phyloP scores from a whole-genome alignment of 2,329 filamentous ascomycete genomes.

The Atkinsonella texensis region DNA sequence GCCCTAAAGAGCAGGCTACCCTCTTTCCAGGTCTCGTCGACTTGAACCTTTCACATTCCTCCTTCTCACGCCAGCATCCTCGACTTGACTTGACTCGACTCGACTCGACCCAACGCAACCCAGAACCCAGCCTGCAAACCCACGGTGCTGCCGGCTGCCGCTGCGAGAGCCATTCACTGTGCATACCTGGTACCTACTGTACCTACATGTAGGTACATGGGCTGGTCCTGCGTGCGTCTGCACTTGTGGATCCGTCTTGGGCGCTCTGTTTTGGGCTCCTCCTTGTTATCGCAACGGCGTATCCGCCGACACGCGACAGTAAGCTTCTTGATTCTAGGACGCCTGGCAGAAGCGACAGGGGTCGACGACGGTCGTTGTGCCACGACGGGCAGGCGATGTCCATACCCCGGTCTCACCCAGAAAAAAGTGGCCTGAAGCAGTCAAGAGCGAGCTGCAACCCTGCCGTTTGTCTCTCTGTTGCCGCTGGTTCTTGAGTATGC shows the following conservation, averaged over 20 bases:
- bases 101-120: background rate
- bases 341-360: background rate
- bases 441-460: background rate
- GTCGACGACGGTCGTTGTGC: background rate
- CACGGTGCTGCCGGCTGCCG: background rate
- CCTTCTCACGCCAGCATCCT: background rate
- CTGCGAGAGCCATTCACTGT: background rate
- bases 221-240: no score
- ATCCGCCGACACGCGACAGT: slow-evolving; percentile 1
- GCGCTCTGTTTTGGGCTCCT: background rate
- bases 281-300: slow-evolving; percentile 3
- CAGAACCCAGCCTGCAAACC: background rate
- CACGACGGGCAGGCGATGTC: background rate
- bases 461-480: background rate
- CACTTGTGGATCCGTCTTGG: slow-evolving; percentile 1
- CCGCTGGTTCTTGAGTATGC: background rate
- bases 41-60: background rate
- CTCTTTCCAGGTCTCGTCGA: background rate
- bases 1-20: background rate
- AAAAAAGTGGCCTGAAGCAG: slow-evolving; percentile 4
- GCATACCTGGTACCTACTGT: no score
- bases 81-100: background rate
- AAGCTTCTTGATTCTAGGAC: background rate
- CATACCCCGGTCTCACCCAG: background rate
- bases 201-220: no score